Conservation (phyloP, 2,329 filamentous ascomycete species). For the Colletotrichum graminicola region DNA sequence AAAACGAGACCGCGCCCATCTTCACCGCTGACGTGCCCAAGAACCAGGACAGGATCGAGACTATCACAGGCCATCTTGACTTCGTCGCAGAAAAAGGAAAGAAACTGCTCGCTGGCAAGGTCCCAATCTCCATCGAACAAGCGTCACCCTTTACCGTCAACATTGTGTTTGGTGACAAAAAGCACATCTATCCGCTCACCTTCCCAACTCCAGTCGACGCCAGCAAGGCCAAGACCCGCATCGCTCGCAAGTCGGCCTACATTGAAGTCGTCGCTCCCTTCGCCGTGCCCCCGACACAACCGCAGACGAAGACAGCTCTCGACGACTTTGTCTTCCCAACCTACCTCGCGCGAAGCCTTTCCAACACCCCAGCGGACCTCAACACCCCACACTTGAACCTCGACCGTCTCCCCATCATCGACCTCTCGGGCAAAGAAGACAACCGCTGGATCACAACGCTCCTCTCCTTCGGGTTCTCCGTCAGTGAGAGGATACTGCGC, state of each 20-base stretch:
- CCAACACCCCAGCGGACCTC: conserved; percentile 51
- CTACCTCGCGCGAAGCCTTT: conserved; percentile 44
- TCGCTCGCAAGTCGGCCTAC: conserved; percentile 59
- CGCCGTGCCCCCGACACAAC: conserved; percentile 45
- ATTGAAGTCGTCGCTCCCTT: conserved; percentile 58
- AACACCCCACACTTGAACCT: conserved; percentile 59
- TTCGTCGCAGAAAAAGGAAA: conserved; percentile 53
- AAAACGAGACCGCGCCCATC: conserved; percentile 43
- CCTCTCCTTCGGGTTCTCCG: conserved; percentile 56
- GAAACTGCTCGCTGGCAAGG: conserved; percentile 54
- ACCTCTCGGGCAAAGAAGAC: conserved; percentile 51
- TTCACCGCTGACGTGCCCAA: conserved; percentile 47
- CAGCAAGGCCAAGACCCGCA: conserved; percentile 52
- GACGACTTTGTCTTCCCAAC: conserved; percentile 55
- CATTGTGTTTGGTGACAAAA: conserved; percentile 53
- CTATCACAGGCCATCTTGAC: conserved; percentile 56
- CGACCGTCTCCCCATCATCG: conserved; percentile 58
- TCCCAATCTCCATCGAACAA: conserved; percentile 54
- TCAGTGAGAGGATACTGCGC: conserved; percentile 55
- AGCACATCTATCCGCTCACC: conserved; percentile 50
- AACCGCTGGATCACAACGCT: conserved; percentile 56
- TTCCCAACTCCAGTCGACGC: conserved; percentile 57
- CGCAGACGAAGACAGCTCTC: conserved; percentile 34
- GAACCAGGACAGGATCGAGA: conserved; percentile 48
- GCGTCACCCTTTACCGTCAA: conserved; percentile 56